These are phyloP conservation scores for Yarrowia galli DNA, from an alignment of 1,139 yeast species.

Conservation along the genomic window DNA sequence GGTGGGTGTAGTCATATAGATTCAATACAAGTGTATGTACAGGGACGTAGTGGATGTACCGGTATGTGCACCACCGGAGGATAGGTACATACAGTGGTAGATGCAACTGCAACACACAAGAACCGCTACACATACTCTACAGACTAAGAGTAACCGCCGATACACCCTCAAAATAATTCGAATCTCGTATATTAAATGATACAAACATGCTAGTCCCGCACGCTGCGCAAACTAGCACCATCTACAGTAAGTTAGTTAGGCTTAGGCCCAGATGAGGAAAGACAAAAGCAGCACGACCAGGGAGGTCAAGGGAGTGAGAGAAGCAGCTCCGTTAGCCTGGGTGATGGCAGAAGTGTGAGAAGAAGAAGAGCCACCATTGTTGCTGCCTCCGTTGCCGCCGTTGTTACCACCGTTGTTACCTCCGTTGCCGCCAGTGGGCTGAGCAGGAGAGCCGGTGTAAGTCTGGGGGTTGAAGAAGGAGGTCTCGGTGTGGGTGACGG, in stretches of 20 bases:
- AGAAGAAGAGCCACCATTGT: no score
- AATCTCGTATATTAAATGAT: constrained; percentile 29
- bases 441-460: constrained; percentile 25
- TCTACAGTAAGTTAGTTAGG: constrained; percentile 28
- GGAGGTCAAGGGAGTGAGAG: constrained; percentile 21
- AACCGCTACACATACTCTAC: no score
- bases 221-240: constrained; percentile 21
- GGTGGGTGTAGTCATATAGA: neutral
- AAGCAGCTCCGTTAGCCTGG: constrained; percentile 23
- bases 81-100: no score
- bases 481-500: constrained; percentile 26
- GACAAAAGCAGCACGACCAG: constrained; percentile 30
- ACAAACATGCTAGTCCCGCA: constrained; percentile 29
- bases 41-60: no score
- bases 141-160: no score
- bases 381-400: neutral
- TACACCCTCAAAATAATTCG: neutral
- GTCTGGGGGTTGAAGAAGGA: constrained; percentile 34
- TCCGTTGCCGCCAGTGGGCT: constrained; percentile 9
- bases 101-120: no score
- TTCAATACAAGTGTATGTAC: neutral
- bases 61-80: no score
- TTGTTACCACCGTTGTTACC: neutral
- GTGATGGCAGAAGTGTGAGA: constrained; percentile 2
- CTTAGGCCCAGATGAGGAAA: constrained; percentile 27